Percentiles rank a stretch among this genome's conserved stretches.
Evolutionary conservation across 345 rosid genomes (phyloP).

Genomic region (Rhodomyrtus tomentosa): DNA sequence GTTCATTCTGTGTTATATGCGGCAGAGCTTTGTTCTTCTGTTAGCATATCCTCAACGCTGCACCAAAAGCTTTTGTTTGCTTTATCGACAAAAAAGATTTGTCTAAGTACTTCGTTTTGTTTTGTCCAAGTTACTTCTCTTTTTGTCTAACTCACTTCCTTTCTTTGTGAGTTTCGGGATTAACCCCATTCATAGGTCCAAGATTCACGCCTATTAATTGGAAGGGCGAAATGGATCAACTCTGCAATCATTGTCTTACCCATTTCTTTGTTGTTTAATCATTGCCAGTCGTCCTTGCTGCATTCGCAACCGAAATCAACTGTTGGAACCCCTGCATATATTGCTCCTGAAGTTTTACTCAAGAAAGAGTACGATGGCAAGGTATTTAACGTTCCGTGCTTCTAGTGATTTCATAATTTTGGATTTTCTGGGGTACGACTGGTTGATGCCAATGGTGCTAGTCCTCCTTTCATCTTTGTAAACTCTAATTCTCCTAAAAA

Average conservation of each 20-base stretch:
- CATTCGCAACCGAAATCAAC: conserved; percentile 97
- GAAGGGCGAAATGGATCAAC: no score
- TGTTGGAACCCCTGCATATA: conserved; percentile 99
- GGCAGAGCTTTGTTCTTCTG: background rate
- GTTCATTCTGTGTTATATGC: background rate
- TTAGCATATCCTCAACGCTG: background rate
- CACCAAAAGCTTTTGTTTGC: background rate
- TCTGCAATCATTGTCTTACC: background rate
- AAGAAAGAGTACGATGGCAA: conserved; percentile 98
- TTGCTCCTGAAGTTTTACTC: conserved; percentile 95
- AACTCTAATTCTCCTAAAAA: background rate
- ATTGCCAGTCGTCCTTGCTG: conserved; percentile 73
- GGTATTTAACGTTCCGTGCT: conserved; percentile 23
- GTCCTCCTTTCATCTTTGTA: background rate
- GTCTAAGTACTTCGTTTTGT: no score
- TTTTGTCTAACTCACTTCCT: no score
- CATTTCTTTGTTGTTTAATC: conserved; percentile 1
- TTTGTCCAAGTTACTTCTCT: no score
- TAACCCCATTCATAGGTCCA: no score
- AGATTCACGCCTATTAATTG: no score
- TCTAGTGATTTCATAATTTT: background rate
- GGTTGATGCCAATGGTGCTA: background rate
- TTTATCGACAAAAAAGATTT: background rate
- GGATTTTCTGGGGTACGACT: background rate
- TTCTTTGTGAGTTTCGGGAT: no score